Percentiles rank a stretch among this genome's conserved stretches.
These are phyloP conservation scores for Omphalea diandra DNA, from an alignment of 441 rosid species.

Conservation along the genomic window DNA sequence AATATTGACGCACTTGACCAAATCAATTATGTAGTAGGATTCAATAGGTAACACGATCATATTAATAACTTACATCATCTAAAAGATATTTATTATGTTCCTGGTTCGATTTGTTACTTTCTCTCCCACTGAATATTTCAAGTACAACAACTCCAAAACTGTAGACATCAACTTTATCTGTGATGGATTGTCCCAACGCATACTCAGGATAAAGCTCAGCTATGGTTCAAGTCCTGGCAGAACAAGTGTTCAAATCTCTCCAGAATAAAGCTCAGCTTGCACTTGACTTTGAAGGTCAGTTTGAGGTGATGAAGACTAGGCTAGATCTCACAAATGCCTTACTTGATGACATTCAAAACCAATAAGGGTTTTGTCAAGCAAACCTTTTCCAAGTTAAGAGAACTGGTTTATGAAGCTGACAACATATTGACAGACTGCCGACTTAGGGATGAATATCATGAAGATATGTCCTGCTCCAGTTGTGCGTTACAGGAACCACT, in stretches of 20 bases:
- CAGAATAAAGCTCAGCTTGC: background rate
- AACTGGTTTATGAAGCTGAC: slow-evolving; percentile 18
- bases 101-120: slow-evolving; percentile 1
- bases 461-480: slow-evolving; percentile 8
- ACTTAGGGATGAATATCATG: slow-evolving; percentile 5
- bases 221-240: slow-evolving; percentile 10
- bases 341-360: slow-evolving; percentile 8
- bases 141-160: slow-evolving; percentile 24
- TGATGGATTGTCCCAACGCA: slow-evolving; percentile 18
- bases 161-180: slow-evolving; percentile 29
- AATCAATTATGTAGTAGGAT: background rate
- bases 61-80: slow-evolving; percentile 23
- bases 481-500: background rate
- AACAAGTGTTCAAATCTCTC: slow-evolving; percentile 14
- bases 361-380: slow-evolving; percentile 4
- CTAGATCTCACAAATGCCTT: slow-evolving; percentile 14
- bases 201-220: slow-evolving; percentile 32
- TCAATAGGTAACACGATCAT: background rate
- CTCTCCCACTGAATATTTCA: slow-evolving; percentile 32
- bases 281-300: slow-evolving; percentile 13
- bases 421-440: slow-evolving; percentile 17
- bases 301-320: slow-evolving; percentile 12
- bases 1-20: background rate
- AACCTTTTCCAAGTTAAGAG: background rate
- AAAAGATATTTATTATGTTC: slow-evolving; percentile 18